Evolutionary conservation across 495 filamentous ascomycete species (phyloP).

Genomic region (Lophiostoma macrostomum): DNA sequence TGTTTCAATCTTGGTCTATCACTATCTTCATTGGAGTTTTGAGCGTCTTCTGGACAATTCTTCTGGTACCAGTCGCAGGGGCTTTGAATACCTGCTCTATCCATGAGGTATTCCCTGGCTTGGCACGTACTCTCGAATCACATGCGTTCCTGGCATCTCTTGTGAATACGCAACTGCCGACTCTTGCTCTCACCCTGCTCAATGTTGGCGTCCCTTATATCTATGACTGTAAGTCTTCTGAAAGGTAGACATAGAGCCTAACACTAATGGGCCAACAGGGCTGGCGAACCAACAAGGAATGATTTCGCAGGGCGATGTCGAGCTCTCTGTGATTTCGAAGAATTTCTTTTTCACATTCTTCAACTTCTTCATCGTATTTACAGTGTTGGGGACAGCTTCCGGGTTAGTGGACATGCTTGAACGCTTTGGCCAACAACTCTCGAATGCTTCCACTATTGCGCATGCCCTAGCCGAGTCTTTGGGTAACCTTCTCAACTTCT

Average conservation of each 20-base stretch:
- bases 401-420: conserved; percentile 65
- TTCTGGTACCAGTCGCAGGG: conserved; percentile 76
- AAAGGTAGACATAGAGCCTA: neutral
- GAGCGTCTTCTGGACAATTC: conserved; percentile 83
- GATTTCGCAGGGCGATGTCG: conserved; percentile 92
- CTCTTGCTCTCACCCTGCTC: conserved; percentile 75
- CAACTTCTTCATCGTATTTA: conserved; percentile 96
- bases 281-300: conserved; percentile 87
- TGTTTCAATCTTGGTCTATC: conserved; percentile 74
- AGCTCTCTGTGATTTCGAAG: conserved; percentile 92
- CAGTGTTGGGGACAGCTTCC: conserved; percentile 80
- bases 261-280: conserved; percentile 41
- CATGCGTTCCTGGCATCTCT: conserved; percentile 70
- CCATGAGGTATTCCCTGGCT: conserved; percentile 62
- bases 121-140: conserved; percentile 62
- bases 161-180: conserved; percentile 84
- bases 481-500: conserved; percentile 71
- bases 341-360: conserved; percentile 99
- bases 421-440: conserved; percentile 67
- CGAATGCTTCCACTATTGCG: conserved; percentile 75
- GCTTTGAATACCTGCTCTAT: conserved; percentile 76
- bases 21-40: conserved; percentile 77
- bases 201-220: conserved; percentile 88
- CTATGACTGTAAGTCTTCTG: conserved; percentile 68
- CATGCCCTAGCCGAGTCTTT: conserved; percentile 72